Evolutionary conservation across 1,284 basidiomycete species (phyloP).

Genomic region (Trichosporon sp.): DNA sequence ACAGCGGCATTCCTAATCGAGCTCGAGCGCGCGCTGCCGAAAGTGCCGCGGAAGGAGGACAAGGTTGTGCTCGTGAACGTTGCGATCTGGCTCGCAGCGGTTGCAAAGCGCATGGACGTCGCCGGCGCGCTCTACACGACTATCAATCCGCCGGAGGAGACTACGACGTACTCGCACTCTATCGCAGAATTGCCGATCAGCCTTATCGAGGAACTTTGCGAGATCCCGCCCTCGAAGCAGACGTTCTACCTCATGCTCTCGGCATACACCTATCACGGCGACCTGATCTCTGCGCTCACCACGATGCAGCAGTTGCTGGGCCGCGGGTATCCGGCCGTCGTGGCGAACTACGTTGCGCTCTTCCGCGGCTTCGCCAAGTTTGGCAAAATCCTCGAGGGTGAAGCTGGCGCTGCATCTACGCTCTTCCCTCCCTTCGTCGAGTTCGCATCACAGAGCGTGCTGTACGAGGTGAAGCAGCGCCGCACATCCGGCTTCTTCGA

Average conservation of each 20-base stretch:
- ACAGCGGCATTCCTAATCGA: conserved; percentile 4
- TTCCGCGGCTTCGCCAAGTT: conserved; percentile 68
- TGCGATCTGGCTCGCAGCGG: conserved; percentile 47
- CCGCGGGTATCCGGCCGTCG: conserved; percentile 21
- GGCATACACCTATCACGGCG: conserved; percentile 62
- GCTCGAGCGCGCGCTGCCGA: conserved; percentile 8
- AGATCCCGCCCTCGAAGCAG: conserved; percentile 55
- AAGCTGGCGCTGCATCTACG: conserved; percentile 10
- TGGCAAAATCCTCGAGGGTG: conserved; percentile 21
- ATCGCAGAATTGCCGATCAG: conserved; percentile 8
- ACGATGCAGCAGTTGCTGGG: conserved; percentile 68
- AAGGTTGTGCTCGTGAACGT: conserved; percentile 45
- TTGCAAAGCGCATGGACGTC: conserved; percentile 55
- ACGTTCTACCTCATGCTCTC: conserved; percentile 69
- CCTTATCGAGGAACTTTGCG: conserved; percentile 7
- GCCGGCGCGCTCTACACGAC: conserved; percentile 57
- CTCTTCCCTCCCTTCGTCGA: conserved; percentile 10
- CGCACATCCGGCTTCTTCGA: conserved; percentile 3
- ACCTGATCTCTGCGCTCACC: conserved; percentile 57
- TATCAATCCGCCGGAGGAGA: background rate
- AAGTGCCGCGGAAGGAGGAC: background rate
- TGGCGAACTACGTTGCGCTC: conserved; percentile 58
- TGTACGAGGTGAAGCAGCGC: background rate
- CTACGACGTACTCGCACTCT: background rate
- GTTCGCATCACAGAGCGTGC: background rate